Evolutionary conservation across 73 alveolate species (phyloP).

Genomic region (Tetrahymena malaccensis): DNA sequence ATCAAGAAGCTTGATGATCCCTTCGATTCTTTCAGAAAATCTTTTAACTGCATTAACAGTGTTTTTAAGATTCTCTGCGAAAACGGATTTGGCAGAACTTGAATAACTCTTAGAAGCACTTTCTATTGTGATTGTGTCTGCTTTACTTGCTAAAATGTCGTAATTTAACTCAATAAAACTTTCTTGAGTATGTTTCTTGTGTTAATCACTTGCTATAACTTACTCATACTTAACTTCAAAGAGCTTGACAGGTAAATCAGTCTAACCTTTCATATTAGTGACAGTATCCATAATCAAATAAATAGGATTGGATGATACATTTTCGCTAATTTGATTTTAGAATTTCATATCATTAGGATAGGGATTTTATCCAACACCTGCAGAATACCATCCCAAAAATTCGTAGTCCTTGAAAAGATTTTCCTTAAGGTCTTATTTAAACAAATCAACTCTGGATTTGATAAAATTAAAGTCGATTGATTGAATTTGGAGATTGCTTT

Average conservation of each 20-base stretch:
- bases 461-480: background rate
- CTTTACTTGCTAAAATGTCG: background rate
- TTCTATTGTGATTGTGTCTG: background rate
- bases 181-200: background rate
- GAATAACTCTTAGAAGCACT: background rate
- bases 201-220: background rate
- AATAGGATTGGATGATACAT: background rate
- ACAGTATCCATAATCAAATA: background rate
- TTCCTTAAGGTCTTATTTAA: background rate
- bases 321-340: background rate
- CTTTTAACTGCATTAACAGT: background rate
- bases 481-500: background rate
- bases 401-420: background rate
- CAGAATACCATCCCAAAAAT: background rate
- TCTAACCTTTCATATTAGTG: background rate
- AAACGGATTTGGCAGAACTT: background rate
- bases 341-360: background rate
- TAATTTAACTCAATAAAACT: background rate
- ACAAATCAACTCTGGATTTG: background rate
- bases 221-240: background rate
- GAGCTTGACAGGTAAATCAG: background rate
- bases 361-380: background rate
- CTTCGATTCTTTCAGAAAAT: background rate
- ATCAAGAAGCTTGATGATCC: background rate
- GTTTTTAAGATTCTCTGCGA: background rate